Evolutionary conservation across 2,329 filamentous ascomycete genomes (phyloP), one percentile per base, ranked within the genome.

Genomic region (Ramichloridium luteum): DNA sequence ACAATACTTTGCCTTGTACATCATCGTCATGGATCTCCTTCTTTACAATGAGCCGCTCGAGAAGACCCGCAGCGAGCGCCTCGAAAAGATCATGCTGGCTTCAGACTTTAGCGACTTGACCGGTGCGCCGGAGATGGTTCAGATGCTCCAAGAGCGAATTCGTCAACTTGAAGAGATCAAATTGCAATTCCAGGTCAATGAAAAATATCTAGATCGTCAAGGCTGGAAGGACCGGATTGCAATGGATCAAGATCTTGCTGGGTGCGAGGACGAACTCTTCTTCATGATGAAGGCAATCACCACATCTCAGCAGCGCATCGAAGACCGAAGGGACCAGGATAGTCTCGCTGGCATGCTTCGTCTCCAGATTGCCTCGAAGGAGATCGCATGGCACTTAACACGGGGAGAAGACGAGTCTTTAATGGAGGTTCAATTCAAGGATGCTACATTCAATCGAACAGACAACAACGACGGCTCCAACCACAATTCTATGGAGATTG

Each of bases 281-380:
- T 98, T 98, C 61, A 81, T 98, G 65, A 96, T 98, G 90, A 96
- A 98, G 50, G 92, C 90, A 23, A 98, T 98, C 53, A 98, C 90
- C 2, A 92, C 85, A 3, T 92, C 88, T 4, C 90, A 98, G 57
- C 71, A 85, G 37, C 90, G 86, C 53, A 77, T 75, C 41, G 75
- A 80, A 31, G 84, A 93, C 38, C 72, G 71, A 28, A 56, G 62
- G 32, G 66, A 74, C 30, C 73, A 75, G 5, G 72, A 84, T 41
- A 46, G 49, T 18, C 79, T 77, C 35, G 86, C 74, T 37, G 85
- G 85, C 4, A 64, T 94, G 25, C 58, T 98, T 32, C 78, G 83
- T 46, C 94, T 88, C 80, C 90, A 84, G 53, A 84, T 98, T 37
- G 80, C 82, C n/a, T 85, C 85, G 2, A 78, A 80, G 25, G 88